phyloP scores from a whole-genome alignment of 2,329 filamentous ascomycete genomes.

The Epichloe bromicola region DNA sequence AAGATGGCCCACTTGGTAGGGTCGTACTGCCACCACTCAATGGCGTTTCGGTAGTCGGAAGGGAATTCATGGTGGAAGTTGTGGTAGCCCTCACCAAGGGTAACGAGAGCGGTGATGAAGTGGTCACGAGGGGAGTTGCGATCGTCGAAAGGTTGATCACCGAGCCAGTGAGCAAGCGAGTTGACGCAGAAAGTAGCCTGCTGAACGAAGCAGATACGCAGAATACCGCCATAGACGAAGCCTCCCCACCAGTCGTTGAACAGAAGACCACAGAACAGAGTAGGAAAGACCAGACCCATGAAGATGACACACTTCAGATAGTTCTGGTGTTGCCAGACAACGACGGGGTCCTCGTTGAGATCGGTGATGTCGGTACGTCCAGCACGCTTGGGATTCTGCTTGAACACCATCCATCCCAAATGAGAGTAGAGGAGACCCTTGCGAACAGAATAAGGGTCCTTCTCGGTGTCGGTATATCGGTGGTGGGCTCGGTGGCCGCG shows the following conservation, averaged over 20 bases:
- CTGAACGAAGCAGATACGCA: slow-evolving; percentile 81
- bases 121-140: slow-evolving; percentile 84
- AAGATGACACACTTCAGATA: slow-evolving; percentile 68
- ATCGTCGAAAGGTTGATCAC: slow-evolving; percentile 86
- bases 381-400: slow-evolving; percentile 82
- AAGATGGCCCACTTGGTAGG: slow-evolving; percentile 86
- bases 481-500: slow-evolving; percentile 79
- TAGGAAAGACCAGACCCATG: slow-evolving; percentile 69
- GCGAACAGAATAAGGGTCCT: slow-evolving; percentile 82
- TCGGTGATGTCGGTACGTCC: slow-evolving; percentile 82
- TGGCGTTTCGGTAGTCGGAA: slow-evolving; percentile 84
- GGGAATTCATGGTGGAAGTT: slow-evolving; percentile 96
- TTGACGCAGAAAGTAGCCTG: slow-evolving; percentile 92
- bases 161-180: slow-evolving; percentile 80
- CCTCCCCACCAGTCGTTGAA: slow-evolving; percentile 76
- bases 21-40: slow-evolving; percentile 84
- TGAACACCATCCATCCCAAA: slow-evolving; percentile 86
- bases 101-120: slow-evolving; percentile 72
- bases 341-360: slow-evolving; percentile 72
- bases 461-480: slow-evolving; percentile 84
- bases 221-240: slow-evolving; percentile 73
- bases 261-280: slow-evolving; percentile 58
- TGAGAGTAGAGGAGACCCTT: slow-evolving; percentile 71
- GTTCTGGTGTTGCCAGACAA: slow-evolving; percentile 79
- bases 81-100: slow-evolving; percentile 81